Evolutionary conservation across 768 basidiomycete genomes (phyloP), one percentile per base, ranked within the genome.

Genomic region (Pilatotrama ljubarskyi): DNA sequence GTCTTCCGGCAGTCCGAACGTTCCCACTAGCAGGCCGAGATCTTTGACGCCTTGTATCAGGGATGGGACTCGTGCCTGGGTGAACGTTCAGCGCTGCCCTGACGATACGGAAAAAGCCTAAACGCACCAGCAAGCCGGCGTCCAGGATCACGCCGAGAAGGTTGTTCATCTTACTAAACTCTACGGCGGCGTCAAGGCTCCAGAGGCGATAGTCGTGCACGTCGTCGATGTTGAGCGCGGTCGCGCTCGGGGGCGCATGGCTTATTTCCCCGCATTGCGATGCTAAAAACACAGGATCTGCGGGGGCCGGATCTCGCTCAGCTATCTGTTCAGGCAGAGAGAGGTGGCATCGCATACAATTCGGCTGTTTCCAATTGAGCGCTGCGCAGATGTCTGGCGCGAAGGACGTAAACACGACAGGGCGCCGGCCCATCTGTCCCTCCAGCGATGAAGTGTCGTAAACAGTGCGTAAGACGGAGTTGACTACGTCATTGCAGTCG

Each of bases 351-450:
- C 49, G 74, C 86, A 74, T 76, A 93, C 96, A 98, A 73, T 98
- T 98, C 13, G 96, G 96, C 74, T 99, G 96, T 74, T 99, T 99
- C 97, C 96, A 98, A 69, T 99, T 98, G 55, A 98, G 74, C 15
- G 91, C 88, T 8, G 91, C 85, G 73, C 94, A 96, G 0, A 94
- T 84, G 70, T 91, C 87, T 9, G 95, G 92, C 48, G 90, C 89
- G 73, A 91, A 98, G 6, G 94, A 96, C 38, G 88, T 88, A 70
- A 99, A 94, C n/a, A 93, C 84, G 61, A 98, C 85, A 65, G 88
- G 88, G 50, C 95, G 81, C 55, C 90, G 85, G 49, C 78, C 77
- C 58, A 78, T 74, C 29, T 78, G 77, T 40, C 78, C 79, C 26
- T 83, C 84, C 25, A 79, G 71, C 50, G 76, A 74, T 22, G 85